These are phyloP conservation scores for Eimeria praecox DNA, from an alignment of 169 alveolate species.

Conservation along the genomic window DNA sequence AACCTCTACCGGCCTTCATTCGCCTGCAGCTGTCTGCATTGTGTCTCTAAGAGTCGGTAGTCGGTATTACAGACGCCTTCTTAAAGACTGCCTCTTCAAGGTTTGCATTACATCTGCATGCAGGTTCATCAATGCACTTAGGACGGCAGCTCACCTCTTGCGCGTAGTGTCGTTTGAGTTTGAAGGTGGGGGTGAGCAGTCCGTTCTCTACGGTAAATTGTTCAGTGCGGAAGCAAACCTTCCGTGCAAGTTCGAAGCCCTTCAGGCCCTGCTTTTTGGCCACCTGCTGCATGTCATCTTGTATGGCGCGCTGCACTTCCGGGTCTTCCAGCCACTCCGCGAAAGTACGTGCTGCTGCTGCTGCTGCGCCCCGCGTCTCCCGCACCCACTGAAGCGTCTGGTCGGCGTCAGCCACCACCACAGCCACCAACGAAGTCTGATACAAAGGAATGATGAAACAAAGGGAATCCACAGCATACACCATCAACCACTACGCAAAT, in stretches of 20 bases:
- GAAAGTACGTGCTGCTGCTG: conserved; percentile 3
- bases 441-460: background rate
- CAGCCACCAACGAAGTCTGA: conserved; percentile 78
- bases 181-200: conserved; percentile 83
- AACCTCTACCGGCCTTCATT: too few relatives aligned
- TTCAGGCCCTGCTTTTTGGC: conserved; percentile 74
- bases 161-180: conserved; percentile 81
- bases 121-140: background rate
- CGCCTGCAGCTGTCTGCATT: background rate
- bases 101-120: background rate
- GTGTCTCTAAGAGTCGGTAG: background rate
- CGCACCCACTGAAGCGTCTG: conserved; percentile 72
- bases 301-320: conserved; percentile 57
- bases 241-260: conserved; percentile 78
- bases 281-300: conserved; percentile 73
- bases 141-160: conserved; percentile 42
- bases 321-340: conserved; percentile 42
- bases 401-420: conserved; percentile 76
- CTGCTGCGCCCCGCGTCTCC: background rate
- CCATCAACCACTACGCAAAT: background rate
- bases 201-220: conserved; percentile 84
- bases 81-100: background rate
- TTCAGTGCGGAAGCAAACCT: conserved; percentile 59
- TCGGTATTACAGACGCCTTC: background rate
- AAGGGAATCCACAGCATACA: background rate